phyloP scores from a whole-genome alignment of 78 protist species.

The Mantamonas sphyraenae region DNA sequence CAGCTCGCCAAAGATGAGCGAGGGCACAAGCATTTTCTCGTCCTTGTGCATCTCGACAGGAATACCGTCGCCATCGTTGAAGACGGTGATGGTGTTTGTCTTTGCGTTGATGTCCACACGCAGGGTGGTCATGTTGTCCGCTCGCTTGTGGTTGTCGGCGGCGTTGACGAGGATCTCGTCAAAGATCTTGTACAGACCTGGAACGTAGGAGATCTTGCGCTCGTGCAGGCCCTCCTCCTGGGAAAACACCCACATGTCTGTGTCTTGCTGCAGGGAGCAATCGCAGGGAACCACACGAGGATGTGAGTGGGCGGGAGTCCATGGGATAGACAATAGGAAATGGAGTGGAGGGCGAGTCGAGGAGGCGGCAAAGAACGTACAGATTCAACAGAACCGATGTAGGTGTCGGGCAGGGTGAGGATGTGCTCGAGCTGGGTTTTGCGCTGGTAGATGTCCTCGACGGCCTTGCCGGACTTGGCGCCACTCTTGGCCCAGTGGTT shows the following conservation, averaged over 20 bases:
- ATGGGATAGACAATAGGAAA: too few relatives aligned
- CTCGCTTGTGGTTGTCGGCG: conserved; percentile 94
- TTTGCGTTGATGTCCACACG: not conserved
- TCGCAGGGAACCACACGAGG: too few relatives aligned
- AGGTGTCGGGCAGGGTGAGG: conserved; percentile 93
- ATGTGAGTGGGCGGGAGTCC: too few relatives aligned
- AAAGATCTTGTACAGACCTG: conserved; percentile 95
- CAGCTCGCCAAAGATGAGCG: conserved; percentile 93
- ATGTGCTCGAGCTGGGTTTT: conserved; percentile 88
- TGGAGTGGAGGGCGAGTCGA: not conserved
- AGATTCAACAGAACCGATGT: conserved; percentile 80
- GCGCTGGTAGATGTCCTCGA: conserved; percentile 16
- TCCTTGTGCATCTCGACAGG: conserved; percentile 92
- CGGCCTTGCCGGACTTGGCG: not conserved
- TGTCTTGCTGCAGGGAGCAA: too few relatives aligned
- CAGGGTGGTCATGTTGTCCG: conserved; percentile 62
- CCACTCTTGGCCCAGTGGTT: not conserved
- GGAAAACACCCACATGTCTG: conserved; percentile 51
- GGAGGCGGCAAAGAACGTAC: not conserved
- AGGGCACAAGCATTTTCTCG: conserved; percentile 82
- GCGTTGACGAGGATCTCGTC: conserved; percentile 99
- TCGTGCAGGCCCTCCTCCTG: conserved; percentile 6
- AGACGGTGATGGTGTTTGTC: conserved; percentile 41
- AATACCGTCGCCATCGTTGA: conserved; percentile 93
- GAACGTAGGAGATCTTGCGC: conserved; percentile 67